Evolutionary conservation across 2,329 filamentous ascomycete species (phyloP).

Genomic region (Trichoderma guizhouense): DNA sequence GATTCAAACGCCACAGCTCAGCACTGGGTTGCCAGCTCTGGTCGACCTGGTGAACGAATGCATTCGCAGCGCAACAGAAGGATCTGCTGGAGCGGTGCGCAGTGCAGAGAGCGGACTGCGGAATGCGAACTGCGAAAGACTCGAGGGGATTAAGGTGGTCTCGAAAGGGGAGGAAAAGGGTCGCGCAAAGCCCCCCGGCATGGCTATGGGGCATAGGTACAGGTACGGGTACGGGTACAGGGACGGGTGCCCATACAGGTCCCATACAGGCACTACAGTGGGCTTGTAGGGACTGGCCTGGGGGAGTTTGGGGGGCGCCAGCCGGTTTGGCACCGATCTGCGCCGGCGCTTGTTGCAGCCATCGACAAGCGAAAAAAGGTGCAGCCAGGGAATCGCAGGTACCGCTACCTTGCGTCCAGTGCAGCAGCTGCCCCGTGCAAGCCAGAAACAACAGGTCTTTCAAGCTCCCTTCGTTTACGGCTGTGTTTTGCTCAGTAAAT

Average conservation of each 20-base stretch:
- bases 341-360: slow-evolving; percentile 17
- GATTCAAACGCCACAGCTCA: slow-evolving; percentile 12
- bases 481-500: not conserved
- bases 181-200: slow-evolving; percentile 4
- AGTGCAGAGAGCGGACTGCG: slow-evolving; percentile 4
- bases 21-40: slow-evolving; percentile 14
- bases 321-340: slow-evolving; percentile 18
- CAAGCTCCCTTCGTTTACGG: not conserved
- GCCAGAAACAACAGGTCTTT: not conserved
- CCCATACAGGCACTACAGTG: not conserved
- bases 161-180: slow-evolving; percentile 18
- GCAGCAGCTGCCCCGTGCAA: not conserved
- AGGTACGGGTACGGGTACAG: not conserved
- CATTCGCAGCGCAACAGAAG: slow-evolving; percentile 10
- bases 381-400: not conserved
- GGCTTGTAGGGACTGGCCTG: slow-evolving; percentile 4
- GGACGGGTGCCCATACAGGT: not conserved
- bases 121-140: slow-evolving; percentile 7
- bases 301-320: slow-evolving; percentile 1
- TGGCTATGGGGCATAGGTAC: not conserved
- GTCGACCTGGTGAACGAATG: slow-evolving; percentile 5
- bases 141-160: slow-evolving; percentile 11
- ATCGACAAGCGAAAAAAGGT: slow-evolving; percentile 8
- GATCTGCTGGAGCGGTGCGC: slow-evolving; percentile 1
- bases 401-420: not conserved